phyloP scores from a whole-genome alignment of 2,329 filamentous ascomycete genomes.

The Didymella lethalis region DNA sequence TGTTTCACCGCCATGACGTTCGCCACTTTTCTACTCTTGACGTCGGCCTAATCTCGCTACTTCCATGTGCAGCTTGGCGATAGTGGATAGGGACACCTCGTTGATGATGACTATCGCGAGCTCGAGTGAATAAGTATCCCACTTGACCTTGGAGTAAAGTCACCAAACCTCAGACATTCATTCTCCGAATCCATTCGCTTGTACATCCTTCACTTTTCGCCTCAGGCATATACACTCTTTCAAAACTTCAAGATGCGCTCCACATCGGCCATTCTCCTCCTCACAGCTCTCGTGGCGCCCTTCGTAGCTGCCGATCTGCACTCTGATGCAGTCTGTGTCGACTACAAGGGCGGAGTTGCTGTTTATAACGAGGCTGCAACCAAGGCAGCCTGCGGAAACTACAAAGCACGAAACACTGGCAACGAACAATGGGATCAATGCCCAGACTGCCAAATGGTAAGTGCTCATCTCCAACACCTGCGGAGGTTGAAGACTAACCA shows the following conservation, averaged over 20 bases:
- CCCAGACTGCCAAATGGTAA: conserved; percentile 40
- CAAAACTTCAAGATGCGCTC: conserved; percentile 30
- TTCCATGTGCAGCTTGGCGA: conserved; percentile 5
- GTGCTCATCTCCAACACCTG: background rate
- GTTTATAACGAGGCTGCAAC: conserved; percentile 39
- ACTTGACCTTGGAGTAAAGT: background rate
- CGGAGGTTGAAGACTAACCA: background rate
- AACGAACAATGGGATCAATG: conserved; percentile 38
- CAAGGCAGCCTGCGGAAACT: conserved; percentile 30
- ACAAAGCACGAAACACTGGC: conserved; percentile 39
- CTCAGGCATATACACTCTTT: conserved; percentile 9
- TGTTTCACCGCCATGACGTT: conserved; percentile 24
- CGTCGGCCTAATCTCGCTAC: conserved; percentile 14
- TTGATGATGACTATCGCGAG: background rate
- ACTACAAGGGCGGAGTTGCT: conserved; percentile 24
- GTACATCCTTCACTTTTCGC: background rate
- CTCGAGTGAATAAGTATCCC: conserved; percentile 12
- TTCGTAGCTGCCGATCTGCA: conserved; percentile 34
- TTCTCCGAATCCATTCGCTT: conserved; percentile 1
- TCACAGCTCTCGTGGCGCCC: conserved; percentile 23
- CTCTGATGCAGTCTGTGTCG: conserved; percentile 31
- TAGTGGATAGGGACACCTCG: background rate
- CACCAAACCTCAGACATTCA: conserved; percentile 1
- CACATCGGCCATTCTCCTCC: conserved; percentile 22
- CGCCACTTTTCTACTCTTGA: conserved; percentile 22